Conservation (phyloP, 2,329 filamentous ascomycete genomes). For the Phaeosphaeriaceae sp. region DNA sequence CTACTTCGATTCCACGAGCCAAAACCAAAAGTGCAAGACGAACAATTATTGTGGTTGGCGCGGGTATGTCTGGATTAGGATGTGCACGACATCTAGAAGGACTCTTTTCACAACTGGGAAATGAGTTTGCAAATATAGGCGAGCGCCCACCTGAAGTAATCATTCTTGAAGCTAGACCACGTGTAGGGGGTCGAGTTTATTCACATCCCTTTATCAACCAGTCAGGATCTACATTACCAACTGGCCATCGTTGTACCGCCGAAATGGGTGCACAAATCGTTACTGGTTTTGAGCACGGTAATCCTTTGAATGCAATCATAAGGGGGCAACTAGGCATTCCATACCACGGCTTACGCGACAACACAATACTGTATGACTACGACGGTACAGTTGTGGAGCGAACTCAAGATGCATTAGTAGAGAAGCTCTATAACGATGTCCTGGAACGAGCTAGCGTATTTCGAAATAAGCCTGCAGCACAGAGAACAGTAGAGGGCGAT, state of each 20-base stretch:
- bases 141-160: slow-evolving; percentile 77
- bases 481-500: slow-evolving; percentile 80
- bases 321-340: slow-evolving; percentile 86
- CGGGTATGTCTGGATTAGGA: slow-evolving; percentile 90
- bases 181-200: slow-evolving; percentile 91
- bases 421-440: slow-evolving; percentile 93
- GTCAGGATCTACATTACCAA: slow-evolving; percentile 58
- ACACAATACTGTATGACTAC: slow-evolving; percentile 87
- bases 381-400: slow-evolving; percentile 80
- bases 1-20: slow-evolving; percentile 41
- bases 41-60: slow-evolving; percentile 85
- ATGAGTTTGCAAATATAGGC: slow-evolving; percentile 67
- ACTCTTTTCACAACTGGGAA: slow-evolving; percentile 80
- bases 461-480: slow-evolving; percentile 75
- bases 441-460: slow-evolving; percentile 90
- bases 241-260: slow-evolving; percentile 73
- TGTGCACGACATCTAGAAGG: slow-evolving; percentile 90
- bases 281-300: slow-evolving; percentile 94
- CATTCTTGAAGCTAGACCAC: slow-evolving; percentile 82
- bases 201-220: slow-evolving; percentile 74
- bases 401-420: slow-evolving; percentile 78
- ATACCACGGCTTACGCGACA: slow-evolving; percentile 80
- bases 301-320: slow-evolving; percentile 89
- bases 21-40: slow-evolving; percentile 61
- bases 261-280: slow-evolving; percentile 99